Conservation (phyloP, 345 rosid genomes). For the Eucalyptus cloeziana region DNA sequence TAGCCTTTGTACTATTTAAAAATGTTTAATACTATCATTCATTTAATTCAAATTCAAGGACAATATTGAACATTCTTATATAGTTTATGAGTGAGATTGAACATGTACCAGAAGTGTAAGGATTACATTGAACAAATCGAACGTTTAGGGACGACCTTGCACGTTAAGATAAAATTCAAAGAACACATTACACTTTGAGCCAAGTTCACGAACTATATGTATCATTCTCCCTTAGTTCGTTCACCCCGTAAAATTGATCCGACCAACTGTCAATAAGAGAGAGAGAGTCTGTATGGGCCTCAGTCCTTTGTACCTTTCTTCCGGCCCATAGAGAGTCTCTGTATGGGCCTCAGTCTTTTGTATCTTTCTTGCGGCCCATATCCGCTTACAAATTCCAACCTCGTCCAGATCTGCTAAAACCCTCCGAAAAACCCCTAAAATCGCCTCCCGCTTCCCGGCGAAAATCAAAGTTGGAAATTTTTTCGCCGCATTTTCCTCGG, state of each 20-base stretch:
- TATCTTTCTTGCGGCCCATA: neutral
- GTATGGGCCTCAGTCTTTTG: neutral
- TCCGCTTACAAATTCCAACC: neutral
- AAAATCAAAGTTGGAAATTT: neutral
- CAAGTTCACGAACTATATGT: no score
- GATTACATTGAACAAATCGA: no score
- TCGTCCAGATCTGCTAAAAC: neutral
- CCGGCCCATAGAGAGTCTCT: neutral
- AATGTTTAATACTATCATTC: no score
- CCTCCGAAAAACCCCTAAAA: neutral
- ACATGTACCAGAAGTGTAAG: rapidly evolving
- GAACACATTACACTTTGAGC: rapidly evolving
- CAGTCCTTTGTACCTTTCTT: neutral
- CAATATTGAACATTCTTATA: no score
- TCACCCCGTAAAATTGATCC: neutral
- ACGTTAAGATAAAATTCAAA: no score
- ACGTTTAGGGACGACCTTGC: rapidly evolving
- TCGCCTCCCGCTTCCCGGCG: neutral
- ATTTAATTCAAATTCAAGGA: rapidly evolving
- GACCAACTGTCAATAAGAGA: neutral
- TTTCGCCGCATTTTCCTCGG: neutral
- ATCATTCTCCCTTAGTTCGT: no score
- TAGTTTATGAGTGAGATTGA: neutral
- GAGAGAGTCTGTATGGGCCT: neutral
- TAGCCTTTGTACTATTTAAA: rapidly evolving